phyloP scores from a whole-genome alignment of 768 basidiomycete species.

The Mycena kentingensis region DNA sequence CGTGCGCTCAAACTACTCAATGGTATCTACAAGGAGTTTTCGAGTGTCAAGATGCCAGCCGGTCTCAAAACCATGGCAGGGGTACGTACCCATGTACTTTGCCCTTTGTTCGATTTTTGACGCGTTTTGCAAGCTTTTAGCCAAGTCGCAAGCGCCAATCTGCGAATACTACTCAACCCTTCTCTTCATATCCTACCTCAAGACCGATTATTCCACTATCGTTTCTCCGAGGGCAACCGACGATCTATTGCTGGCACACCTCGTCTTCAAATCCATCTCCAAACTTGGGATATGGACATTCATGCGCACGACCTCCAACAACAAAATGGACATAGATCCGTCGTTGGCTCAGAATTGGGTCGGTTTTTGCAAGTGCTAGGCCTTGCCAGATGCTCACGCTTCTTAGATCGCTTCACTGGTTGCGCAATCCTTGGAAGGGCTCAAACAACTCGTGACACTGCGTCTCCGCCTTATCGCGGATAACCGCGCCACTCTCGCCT shows the following conservation, averaged over 20 bases:
- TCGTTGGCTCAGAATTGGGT: constrained; percentile 54
- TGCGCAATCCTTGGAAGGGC: constrained; percentile 55
- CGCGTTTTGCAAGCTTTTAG: constrained; percentile 49
- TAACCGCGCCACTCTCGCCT: constrained; percentile 35
- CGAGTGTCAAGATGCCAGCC: constrained; percentile 66
- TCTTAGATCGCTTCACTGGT: constrained; percentile 64
- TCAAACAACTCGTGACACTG: constrained; percentile 56
- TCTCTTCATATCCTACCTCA: constrained; percentile 40
- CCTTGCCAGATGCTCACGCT: constrained; percentile 1
- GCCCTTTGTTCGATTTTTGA: constrained; percentile 6
- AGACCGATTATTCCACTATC: constrained; percentile 42
- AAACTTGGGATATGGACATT: constrained; percentile 77
- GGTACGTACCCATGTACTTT: constrained; percentile 41
- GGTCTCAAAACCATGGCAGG: constrained; percentile 68
- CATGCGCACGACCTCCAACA: constrained; percentile 48
- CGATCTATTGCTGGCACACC: constrained; percentile 57
- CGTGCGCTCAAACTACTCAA: constrained; percentile 67
- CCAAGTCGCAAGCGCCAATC: constrained; percentile 55
- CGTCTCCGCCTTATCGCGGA: constrained; percentile 56
- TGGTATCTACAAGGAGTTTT: constrained; percentile 68
- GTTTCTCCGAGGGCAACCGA: constrained; percentile 38
- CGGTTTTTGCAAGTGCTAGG: constrained; percentile 21
- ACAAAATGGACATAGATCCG: constrained; percentile 43
- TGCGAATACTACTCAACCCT: constrained; percentile 62
- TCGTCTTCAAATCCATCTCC: constrained; percentile 73